Evolutionary conservation across 2,329 filamentous ascomycete species (phyloP), one percentile per base, ranked within the genome.

Genomic region (Cylindrodendrum hubeiense): DNA sequence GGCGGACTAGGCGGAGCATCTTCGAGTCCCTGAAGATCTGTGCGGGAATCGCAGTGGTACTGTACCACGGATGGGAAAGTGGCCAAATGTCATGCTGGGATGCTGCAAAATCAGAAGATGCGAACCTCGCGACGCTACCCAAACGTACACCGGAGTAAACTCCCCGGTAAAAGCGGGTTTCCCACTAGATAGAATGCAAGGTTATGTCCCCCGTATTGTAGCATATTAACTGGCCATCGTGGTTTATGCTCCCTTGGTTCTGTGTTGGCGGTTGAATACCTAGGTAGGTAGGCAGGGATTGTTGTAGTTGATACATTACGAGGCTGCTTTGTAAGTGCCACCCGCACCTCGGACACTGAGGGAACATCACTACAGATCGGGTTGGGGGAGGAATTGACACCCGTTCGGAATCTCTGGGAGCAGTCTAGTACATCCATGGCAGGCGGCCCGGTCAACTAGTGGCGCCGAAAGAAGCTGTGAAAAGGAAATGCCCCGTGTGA

Each of bases 81-180:
- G n/a, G 19, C 30, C 33, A 51, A 60, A 50, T 24, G 37, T 51
- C 26, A 39, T 60, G 17, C 39, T 58, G 37, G 17, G 17, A 19
- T 58, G 10, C 44, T 21, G n/a, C 37, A 21, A 26, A 28, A 43
- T 13, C 37, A 43, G 17, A 30, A 33, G 22, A 19, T 54, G 50
- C 30, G 22, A 47, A 34, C 9, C 21, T 46, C 44, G 12, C 44
- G 50, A 15, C 34, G 47, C 56, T 52, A 52, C 34, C 24, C 17
- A 59, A 50, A 26, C 24, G 22, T 30, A 5, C 24, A n/a, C 44
- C 61, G 70, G 70, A 71, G 68, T 33, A 67, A 69, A 65, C 37
- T 24, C 62, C 68, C 70, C 67, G 68, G 52, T 60, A 71, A 72
- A 72, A 72, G 70, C 70, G 65, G 70, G 68, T 53, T 55, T 33